Percentiles rank a stretch among this genome's conserved stretches.
phyloP scores from a whole-genome alignment of 1,284 basidiomycete species.

The Papiliotrema fonsecae region DNA sequence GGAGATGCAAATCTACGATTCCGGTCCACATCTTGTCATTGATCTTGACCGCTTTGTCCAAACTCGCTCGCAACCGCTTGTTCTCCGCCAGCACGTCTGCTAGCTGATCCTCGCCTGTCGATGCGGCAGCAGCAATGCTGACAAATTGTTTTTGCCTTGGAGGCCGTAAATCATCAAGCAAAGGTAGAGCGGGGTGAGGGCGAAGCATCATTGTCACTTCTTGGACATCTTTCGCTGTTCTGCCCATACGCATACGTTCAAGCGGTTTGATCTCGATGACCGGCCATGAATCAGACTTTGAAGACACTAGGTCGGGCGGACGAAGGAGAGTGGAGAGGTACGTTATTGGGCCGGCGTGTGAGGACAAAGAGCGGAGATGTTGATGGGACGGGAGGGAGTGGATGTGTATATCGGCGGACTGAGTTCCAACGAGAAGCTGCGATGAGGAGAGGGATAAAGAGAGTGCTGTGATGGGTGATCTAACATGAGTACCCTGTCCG shows the following conservation, averaged over 20 bases:
- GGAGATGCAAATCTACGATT: constrained; percentile 49
- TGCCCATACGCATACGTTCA: constrained; percentile 42
- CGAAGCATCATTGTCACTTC: constrained; percentile 30
- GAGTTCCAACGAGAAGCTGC: constrained; percentile 68
- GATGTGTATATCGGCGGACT: constrained; percentile 67
- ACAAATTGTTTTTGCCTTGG: background rate
- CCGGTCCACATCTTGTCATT: constrained; percentile 88
- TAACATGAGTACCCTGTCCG: constrained; percentile 22
- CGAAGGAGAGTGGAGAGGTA: constrained; percentile 69
- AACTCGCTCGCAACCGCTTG: constrained; percentile 58
- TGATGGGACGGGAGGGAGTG: constrained; percentile 89
- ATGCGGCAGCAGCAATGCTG: background rate
- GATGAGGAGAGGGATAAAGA: constrained; percentile 69
- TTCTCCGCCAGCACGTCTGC: constrained; percentile 68
- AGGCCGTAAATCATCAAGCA: constrained; percentile 17
- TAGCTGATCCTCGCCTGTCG: constrained; percentile 36
- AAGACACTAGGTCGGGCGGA: constrained; percentile 66
- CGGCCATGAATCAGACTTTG: constrained; percentile 30
- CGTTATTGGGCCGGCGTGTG: constrained; percentile 67
- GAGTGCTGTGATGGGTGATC: constrained; percentile 60
- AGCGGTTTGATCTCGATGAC: constrained; percentile 44
- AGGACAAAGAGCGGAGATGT: constrained; percentile 68
- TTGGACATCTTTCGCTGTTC: constrained; percentile 29
- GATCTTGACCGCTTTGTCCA: constrained; percentile 73
- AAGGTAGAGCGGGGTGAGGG: background rate